Evolutionary conservation across 768 basidiomycete species (phyloP), one percentile per base, ranked within the genome.

Genomic region (Bullera alba): DNA sequence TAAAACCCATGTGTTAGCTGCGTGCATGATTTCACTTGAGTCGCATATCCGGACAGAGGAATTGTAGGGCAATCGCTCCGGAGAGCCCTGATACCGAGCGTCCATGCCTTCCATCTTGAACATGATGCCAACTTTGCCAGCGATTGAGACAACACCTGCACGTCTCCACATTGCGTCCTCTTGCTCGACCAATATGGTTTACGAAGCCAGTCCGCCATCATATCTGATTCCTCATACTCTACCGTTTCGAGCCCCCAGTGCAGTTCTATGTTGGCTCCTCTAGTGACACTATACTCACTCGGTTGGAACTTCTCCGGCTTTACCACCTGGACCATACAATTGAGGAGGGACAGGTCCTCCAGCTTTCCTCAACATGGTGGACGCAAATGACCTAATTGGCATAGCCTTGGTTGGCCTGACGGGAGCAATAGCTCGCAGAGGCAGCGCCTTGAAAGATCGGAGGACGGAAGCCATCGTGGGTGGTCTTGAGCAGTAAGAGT

Each of bases 301-400:
- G 43, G 70, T 61, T 19, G 70, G 65, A 44, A 71, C 61, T 43
- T 65, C 54, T 50, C 70, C 70, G 23, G 67, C 43, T 46, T 71
- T 65, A 26, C 51, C 70, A 48, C 70, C 70, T 23, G 63, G 60
- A 60, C 68, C 70, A 39, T 65, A 43, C 21, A 72, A 32, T 49
- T 62, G 62, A 47, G 68, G 68, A n/a, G 70, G 70, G 54, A 57
- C 57, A 27, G 36, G 42, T 41, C 53, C 65, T 26, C 65, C 67
- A 17, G 61, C 63, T n/a, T 29, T 48, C 36, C 54, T 48, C 34
- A 50, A 38, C 8, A 57, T 50, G 16, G 65, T 56, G 34, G 61
- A 50, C 17, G 63, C 55, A 60, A 71, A 71, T 19, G 61, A 51
- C 26, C 55, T 42, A 28, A 51, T 25, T 39, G 48, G 34, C 37